A percentile compares a stretch with the other conserved stretches of the same genome.
Evolutionary conservation across 1,139 yeast genomes (phyloP).

Genomic region (Chernovozyma aurita): DNA sequence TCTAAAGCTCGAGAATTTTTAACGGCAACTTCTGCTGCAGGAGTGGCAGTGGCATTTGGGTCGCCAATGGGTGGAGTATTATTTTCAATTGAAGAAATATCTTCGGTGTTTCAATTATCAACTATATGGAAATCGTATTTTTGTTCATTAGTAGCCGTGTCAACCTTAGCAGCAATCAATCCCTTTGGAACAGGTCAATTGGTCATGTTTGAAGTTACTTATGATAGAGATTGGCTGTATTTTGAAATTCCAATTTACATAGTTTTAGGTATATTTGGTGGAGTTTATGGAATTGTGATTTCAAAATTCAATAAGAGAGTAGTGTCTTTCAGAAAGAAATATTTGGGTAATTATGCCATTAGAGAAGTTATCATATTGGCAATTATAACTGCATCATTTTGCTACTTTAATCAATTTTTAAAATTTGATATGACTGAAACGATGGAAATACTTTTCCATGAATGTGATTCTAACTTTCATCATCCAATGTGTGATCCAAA

Average conservation of each 20-base stretch:
- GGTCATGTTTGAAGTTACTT: conserved; percentile 84
- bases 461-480: conserved; percentile 53
- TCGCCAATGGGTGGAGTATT: conserved; percentile 72
- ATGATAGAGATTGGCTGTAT: conserved; percentile 81
- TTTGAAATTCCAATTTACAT: conserved; percentile 81
- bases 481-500: conserved; percentile 48
- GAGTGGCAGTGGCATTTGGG: conserved; percentile 73
- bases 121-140: conserved; percentile 91
- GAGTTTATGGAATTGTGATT: conserved; percentile 81
- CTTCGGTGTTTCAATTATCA: conserved; percentile 64
- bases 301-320: conserved; percentile 73
- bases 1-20: conserved; percentile 52
- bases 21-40: conserved; percentile 63
- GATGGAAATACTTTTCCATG: conserved; percentile 86
- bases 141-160: conserved; percentile 84
- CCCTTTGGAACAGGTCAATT: conserved; percentile 95
- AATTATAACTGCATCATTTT: conserved; percentile 64
- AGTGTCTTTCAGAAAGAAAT: conserved; percentile 74
- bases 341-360: conserved; percentile 52
- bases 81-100: conserved; percentile 71
- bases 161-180: conserved; percentile 68
- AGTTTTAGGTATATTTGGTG: conserved; percentile 84
- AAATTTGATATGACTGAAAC: conserved; percentile 91
- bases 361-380: conserved; percentile 72
- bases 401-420: conserved; percentile 80